phyloP scores from a whole-genome alignment of 1,284 basidiomycete genomes.

The Anthracocystis setariae region DNA sequence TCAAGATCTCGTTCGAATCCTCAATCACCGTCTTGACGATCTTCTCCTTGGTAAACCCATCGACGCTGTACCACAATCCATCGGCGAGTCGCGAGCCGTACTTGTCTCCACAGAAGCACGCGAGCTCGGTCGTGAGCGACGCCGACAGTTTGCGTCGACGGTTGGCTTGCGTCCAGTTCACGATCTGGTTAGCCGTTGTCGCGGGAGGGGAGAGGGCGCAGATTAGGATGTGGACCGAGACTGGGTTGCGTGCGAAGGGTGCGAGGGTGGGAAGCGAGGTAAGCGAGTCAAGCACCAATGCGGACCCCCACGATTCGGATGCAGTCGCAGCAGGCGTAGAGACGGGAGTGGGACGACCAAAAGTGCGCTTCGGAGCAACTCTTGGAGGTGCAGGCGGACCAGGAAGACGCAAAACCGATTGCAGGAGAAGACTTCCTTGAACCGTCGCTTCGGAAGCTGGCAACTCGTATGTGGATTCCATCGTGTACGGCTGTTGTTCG shows the following conservation, averaged over 20 bases:
- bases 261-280: constrained; percentile 41
- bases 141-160: constrained; percentile 42
- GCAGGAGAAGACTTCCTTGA: constrained; percentile 62
- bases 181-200: neutral
- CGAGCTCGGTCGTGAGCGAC: constrained; percentile 30
- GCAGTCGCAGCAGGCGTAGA: neutral
- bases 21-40: constrained; percentile 35
- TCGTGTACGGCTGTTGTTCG: constrained; percentile 5
- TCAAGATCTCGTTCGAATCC: constrained; percentile 48
- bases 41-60: constrained; percentile 52
- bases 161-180: constrained; percentile 14
- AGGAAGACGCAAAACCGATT: constrained; percentile 48
- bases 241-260: constrained; percentile 32
- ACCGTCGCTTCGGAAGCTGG: constrained; percentile 23
- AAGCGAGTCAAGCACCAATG: constrained; percentile 46
- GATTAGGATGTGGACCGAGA: constrained; percentile 44
- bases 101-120: constrained; percentile 51
- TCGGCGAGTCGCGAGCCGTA: constrained; percentile 65
- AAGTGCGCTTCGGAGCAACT: constrained; percentile 30
- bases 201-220: constrained; percentile 26
- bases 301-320: constrained; percentile 13
- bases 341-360: constrained; percentile 17
- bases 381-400: constrained; percentile 31
- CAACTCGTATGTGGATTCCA: constrained; percentile 26
- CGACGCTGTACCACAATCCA: constrained; percentile 52